Base-by-base conservation (phyloP, 164 flowering plant species). In the Taxillus chinensis region DNA sequence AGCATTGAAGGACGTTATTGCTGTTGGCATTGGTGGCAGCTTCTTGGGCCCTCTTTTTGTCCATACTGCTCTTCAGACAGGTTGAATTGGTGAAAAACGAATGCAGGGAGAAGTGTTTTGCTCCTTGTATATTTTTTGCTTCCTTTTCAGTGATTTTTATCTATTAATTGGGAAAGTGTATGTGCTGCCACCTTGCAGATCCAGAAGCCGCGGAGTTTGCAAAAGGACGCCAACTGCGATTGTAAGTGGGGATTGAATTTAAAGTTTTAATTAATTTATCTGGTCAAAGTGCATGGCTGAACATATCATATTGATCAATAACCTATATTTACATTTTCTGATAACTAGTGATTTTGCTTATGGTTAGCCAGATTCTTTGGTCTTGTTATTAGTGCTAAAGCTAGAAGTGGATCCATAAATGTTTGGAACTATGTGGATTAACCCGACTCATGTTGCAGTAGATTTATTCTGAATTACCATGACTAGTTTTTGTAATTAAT, bases 31-130 rank as follows among this genome's bases (percentile, higher is more conserved):
- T 68, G 98, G 98, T 59, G 97, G 98, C 60, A 93, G 97, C 77
- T 93, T 80, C 74, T 76, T 93, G 67, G 98, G 98, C 60, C 98
- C 98, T 67, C 77, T 90, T 12, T 93, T 93, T 80, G 97, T 93
- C 54, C 99, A 93, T 71, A 87, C 97, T 57, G 97, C 99, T 72
- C 93, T 93, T 55, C 97, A 90, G 75, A 86, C 97, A 79, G 97
- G 96, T 85, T 40, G 37, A 48, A 17, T 45, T 57, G 14, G 42
- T 62, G 59, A 27, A 54, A 8, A 13, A 58, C 63, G 57, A 8
- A 4, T 16, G 54, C 41, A 8, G 39, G 38, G 16, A 40, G 17
- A 52, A 39, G 60, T 39, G 27, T 13, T n/a, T 37, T 7, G 14
- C 15, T 3, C 60, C 7, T 39, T 54, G 41, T 16, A 6, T 51